Evolutionary conservation across 495 filamentous ascomycete genomes (phyloP).

Genomic region (Chaetomium cochliodes): DNA sequence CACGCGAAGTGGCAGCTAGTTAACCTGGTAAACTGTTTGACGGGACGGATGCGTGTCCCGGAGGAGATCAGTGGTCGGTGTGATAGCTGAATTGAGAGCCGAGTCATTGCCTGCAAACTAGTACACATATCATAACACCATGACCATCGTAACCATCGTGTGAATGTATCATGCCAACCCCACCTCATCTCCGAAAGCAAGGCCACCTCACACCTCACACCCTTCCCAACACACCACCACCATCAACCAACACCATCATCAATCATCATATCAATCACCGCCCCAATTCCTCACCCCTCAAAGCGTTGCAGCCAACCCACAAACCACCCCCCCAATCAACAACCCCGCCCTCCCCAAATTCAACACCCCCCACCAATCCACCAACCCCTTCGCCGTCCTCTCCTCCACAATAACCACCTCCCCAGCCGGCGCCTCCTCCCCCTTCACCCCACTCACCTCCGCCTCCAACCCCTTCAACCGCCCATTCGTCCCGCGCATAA

Average conservation of each 20-base stretch:
- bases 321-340: slow-evolving; percentile 23
- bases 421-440: slow-evolving; percentile 24
- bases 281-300: no score
- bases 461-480: slow-evolving; percentile 38
- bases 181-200: neutral
- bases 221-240: no score
- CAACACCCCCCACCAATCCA: slow-evolving; percentile 56
- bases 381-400: slow-evolving; percentile 43
- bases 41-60: no score
- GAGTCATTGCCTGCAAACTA: slow-evolving; percentile 1
- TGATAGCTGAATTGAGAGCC: neutral
- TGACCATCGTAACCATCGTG: neutral
- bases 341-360: slow-evolving; percentile 50
- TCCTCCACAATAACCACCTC: slow-evolving; percentile 14
- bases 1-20: neutral
- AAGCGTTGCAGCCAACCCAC: slow-evolving; percentile 23
- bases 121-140: neutral
- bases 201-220: no score
- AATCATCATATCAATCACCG: neutral
- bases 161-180: neutral
- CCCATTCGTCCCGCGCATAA: slow-evolving; percentile 48
- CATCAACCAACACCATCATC: neutral
- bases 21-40: no score
- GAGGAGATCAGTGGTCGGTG: no score
- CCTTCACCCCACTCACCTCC: slow-evolving; percentile 24